Conservation (phyloP, 345 rosid species). For the Excoecaria agallocha region DNA sequence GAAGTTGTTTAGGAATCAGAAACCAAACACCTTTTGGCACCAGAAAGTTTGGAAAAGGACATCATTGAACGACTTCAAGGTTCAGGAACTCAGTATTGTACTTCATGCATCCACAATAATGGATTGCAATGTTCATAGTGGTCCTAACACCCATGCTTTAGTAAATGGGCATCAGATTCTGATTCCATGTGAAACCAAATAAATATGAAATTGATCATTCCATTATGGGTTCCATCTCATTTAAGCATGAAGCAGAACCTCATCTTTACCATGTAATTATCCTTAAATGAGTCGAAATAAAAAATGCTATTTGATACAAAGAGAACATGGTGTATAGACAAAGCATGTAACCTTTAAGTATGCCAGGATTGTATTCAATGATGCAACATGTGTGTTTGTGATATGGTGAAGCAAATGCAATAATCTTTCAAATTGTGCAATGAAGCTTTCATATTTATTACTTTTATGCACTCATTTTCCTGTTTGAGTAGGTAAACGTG, state of each 20-base stretch:
- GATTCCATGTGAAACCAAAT: neutral
- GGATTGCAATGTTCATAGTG: neutral
- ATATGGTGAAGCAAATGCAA: neutral
- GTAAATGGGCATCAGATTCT: neutral
- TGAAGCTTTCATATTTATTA: conserved; percentile 4
- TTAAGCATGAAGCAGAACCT: neutral
- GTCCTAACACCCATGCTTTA: neutral
- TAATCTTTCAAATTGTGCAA: conserved; percentile 1
- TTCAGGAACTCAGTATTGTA: neutral
- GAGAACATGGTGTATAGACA: neutral
- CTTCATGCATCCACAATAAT: neutral
- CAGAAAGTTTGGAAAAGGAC: neutral
- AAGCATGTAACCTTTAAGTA: neutral
- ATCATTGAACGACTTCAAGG: neutral
- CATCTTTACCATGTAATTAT: neutral
- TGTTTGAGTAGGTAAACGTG: conserved; percentile 73
- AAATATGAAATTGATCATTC: neutral
- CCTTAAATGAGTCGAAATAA: neutral
- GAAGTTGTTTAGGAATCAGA: neutral
- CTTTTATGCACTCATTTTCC: neutral
- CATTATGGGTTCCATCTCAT: neutral
- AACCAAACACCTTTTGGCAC: too few species aligned
- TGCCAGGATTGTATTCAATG: neutral
- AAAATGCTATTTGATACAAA: neutral
- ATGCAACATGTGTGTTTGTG: neutral